These are phyloP conservation scores for Cadophora gregata DNA, from an alignment of 2,329 filamentous ascomycete species.

Conservation along the genomic window DNA sequence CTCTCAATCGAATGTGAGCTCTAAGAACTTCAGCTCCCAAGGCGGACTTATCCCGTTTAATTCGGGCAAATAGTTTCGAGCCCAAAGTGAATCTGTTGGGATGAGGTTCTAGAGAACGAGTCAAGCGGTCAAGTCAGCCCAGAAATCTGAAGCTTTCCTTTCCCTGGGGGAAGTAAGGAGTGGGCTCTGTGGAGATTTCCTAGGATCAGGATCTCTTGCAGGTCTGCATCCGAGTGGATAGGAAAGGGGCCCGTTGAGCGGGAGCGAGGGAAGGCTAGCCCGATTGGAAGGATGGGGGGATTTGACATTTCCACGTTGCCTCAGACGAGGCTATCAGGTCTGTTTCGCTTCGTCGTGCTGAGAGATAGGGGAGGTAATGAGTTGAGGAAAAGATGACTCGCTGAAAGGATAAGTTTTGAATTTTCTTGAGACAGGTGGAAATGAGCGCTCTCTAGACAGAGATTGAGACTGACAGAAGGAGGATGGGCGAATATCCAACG, in stretches of 20 bases:
- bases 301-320: neutral
- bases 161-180: neutral
- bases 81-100: neutral
- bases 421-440: no score
- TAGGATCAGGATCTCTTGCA: neutral
- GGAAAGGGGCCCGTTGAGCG: neutral
- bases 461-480: neutral
- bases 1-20: neutral
- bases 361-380: no score
- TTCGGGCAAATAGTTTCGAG: neutral
- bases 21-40: neutral
- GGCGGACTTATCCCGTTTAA: no score
- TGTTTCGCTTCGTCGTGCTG: neutral
- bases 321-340: neutral
- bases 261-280: neutral
- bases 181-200: slow-evolving; percentile 16
- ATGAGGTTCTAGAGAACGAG: neutral
- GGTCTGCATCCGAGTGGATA: slow-evolving; percentile 1
- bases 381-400: no score
- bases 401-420: no score
- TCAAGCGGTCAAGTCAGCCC: neutral
- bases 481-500: neutral
- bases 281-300: neutral
- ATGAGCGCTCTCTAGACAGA: no score
- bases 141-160: neutral